These are phyloP conservation scores for Tetrapisispora arboricola DNA, from an alignment of 805 yeast genomes.

Conservation along the genomic window DNA sequence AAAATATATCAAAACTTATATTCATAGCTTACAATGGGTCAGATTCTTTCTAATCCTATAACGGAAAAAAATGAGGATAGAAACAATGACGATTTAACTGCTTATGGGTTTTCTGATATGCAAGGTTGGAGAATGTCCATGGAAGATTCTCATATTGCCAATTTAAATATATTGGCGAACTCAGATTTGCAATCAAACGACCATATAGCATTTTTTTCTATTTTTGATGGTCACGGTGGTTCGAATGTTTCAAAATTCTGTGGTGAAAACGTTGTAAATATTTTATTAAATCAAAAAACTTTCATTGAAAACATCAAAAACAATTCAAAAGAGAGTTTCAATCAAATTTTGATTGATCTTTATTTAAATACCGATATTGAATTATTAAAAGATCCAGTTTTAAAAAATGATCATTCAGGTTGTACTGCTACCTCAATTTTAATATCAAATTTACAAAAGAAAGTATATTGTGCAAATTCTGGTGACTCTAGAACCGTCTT, in stretches of 20 bases:
- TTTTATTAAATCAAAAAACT: conserved; percentile 52
- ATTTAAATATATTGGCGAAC: conserved; percentile 16
- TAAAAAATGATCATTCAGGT: conserved; percentile 81
- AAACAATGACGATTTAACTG: conserved; percentile 55
- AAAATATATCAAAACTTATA: not conserved
- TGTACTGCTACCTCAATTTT: conserved; percentile 92
- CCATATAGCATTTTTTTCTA: conserved; percentile 77
- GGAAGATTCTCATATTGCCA: conserved; percentile 89
- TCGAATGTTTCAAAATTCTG: conserved; percentile 81
- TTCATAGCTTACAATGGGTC: conserved; percentile 62
- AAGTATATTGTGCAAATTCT: conserved; percentile 75
- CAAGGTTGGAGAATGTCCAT: conserved; percentile 98
- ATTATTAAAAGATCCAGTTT: conserved; percentile 55
- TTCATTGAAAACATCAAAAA: conserved; percentile 24
- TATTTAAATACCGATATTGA: conserved; percentile 80
- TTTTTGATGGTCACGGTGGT: conserved; percentile 98
- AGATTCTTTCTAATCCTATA: conserved; percentile 88
- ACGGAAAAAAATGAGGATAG: conserved; percentile 60
- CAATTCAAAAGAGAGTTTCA: conserved; percentile 40
- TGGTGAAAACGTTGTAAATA: conserved; percentile 64
- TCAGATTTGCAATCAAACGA: conserved; percentile 25
- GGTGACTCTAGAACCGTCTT: conserved; percentile 94
- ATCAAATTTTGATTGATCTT: conserved; percentile 70
- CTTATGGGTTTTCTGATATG: conserved; percentile 90
- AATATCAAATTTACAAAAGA: conserved; percentile 40